phyloP scores from a whole-genome alignment of 1,139 yeast species.

The Blastobotrys apis region DNA sequence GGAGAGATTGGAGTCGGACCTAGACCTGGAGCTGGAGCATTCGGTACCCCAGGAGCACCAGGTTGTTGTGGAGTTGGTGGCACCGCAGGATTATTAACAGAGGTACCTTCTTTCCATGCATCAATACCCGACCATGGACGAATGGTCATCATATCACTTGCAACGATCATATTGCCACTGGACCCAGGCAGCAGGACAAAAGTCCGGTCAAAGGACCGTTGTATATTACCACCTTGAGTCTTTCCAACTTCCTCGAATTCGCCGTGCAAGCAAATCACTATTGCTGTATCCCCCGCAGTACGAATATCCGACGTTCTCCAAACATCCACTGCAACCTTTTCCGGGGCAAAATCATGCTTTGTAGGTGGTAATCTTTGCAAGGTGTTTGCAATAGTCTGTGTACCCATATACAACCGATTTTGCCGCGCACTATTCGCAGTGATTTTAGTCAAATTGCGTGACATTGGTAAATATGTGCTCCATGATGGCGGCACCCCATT shows the following conservation, averaged over 20 bases:
- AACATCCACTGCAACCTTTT: conserved; percentile 70
- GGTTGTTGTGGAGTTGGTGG: conserved; percentile 12
- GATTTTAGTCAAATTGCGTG: conserved; percentile 72
- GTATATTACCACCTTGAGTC: conserved; percentile 47
- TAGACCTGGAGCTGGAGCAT: conserved; percentile 5
- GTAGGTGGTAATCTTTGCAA: conserved; percentile 72
- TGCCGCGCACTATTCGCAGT: conserved; percentile 54
- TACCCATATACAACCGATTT: conserved; percentile 66
- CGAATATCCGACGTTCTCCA: conserved; percentile 46
- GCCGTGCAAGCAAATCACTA: conserved; percentile 79
- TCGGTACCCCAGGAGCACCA: conserved; percentile 17
- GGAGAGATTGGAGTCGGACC: conserved; percentile 18
- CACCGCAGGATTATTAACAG: conserved; percentile 13
- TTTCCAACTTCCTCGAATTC: conserved; percentile 75
- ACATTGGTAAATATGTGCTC: conserved; percentile 44
- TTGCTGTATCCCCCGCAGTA: conserved; percentile 63
- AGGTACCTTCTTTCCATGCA: conserved; percentile 47
- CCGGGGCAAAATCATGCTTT: conserved; percentile 67
- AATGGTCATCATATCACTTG: conserved; percentile 72
- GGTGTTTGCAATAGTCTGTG: conserved; percentile 54
- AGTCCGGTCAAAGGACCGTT: conserved; percentile 80
- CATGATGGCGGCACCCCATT: conserved; percentile 24
- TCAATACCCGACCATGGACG: conserved; percentile 57
- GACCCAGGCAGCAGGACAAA: conserved; percentile 69
- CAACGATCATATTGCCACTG: conserved; percentile 68